Evolutionary conservation across 192 early-diverging fungal species (phyloP), one percentile per base, ranked within the genome.

Genomic region (Backusella psychrophila): DNA sequence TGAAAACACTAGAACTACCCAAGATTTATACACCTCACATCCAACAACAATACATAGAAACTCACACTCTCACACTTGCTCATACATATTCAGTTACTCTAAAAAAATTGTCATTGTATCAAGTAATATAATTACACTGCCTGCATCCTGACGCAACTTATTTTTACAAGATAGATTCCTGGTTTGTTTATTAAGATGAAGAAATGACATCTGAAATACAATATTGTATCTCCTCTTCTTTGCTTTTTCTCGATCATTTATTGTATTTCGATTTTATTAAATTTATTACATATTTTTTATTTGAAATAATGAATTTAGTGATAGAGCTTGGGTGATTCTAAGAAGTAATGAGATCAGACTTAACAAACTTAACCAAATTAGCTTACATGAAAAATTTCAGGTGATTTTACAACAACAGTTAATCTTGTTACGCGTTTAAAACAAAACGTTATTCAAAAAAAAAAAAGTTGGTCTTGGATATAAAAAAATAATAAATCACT

Each of bases 341-440:
- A 29, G 9, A 29, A 23, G 12, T 29, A 29, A 63, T 29, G 23
- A 63, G 9, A 63, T 63, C 56, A 29, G 56, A 63, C 6, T 29
- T 63, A 29, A 23, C 26, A 11, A 26, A 12, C 14, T 63, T 63
- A 31, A 26, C 29, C 23, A 63, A 63, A 29, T 29, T 63, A 63
- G 56, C 56, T 63, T 63, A 63, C 11, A 63, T 63, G 23, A 29
- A 53, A 53, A 12, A 14, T 14, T 63, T 63, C 56, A 63, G 56
- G 11, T 63, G 56, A 63, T 63, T 29, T 63, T 63, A 63, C 56
- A 63, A 63, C 26, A 56, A 56, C n/a, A 59, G 53, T 59, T 59
- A 59, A 59, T 59, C 52, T 21, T 21, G 52, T 23, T 53, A 53
- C n/a, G 53, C 8, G 53, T 21, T 56, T 56, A 56, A 56, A 56